Evolutionary conservation across 2,329 filamentous ascomycete species (phyloP), one percentile per base, ranked within the genome.

Genomic region (Botrytis galanthina): DNA sequence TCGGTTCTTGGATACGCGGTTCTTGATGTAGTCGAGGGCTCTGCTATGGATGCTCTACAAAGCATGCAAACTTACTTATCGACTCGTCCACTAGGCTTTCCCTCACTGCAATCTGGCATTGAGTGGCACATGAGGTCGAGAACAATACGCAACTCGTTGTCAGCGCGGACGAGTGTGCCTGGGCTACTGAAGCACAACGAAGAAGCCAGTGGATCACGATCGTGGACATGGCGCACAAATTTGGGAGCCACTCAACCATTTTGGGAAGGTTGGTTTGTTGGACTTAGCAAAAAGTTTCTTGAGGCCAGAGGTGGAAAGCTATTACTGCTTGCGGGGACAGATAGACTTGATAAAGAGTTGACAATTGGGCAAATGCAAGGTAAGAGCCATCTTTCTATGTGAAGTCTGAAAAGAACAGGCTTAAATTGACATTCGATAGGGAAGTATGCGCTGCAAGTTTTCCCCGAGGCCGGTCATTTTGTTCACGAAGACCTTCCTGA

Each of bases 351-450:
- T 81, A 97, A 93, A 77, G 95, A 97, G 80, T 84, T 98, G 79
- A 97, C 93, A 82, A 97, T 98, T 81, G 95, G 95, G 26, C 95
- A 98, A 83, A 98, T 98, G 95, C 95, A 98, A 85, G 95, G 93
- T 92, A 84, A 78, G 82, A 42, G 42, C 10, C 10, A 44, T 32
- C 20, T 14, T 39, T 70, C n/a, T 2, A 37, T 57, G n/a, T n/a
- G 12, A 44, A 37, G 5, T 18, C 39, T 39, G 22, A n/a, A 60
- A 18, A 29, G 44, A 32, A 39, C 14, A 32, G 26, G 26, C 29
- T 42, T 20, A 32, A n/a, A 29, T 63, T 75, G 60, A 78, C 74
- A 74, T 37, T 73, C 37, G 39, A 68, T 75, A 90, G 92, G 95
- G 8, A 98, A 98, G 86, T 99, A 98, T 81, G 94, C 97, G 73